Base-by-base conservation (phyloP, 768 basidiomycete genomes). In the Termitomyces sp. region DNA sequence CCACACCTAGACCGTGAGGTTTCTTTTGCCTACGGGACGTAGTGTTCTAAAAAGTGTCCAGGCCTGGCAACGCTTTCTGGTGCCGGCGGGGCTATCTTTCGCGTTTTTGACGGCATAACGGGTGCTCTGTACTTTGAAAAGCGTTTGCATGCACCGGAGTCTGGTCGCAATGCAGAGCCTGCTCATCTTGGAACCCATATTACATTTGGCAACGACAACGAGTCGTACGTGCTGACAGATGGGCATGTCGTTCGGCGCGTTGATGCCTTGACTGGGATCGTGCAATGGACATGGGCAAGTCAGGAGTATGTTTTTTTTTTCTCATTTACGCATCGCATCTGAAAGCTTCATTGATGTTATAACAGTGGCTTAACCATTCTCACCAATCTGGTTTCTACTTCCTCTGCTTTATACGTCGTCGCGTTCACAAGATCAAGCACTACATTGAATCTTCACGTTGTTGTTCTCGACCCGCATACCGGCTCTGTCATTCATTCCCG, bases 41-140 rank as follows among this genome's bases (percentile, higher is more conserved):
- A 26, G 15, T 48, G 11, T 19, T 42, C 38, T 19, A 53, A 44
- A 35, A 38, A 31, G 55, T 35, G 53, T 52, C 58, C 55, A 93
- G 93, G 74, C 38, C 71, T 95, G 41, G 80, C 84, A 33, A 73
- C 87, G 2, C 73, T 96, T 21, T 94, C 94, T 45, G 91, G 92
- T 9, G 77, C 84, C 1, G 84, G 83, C 1, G 90, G 86, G 10
- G 74, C 86, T 3, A 87, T 75, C 2, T 71, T 92, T 19, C 83
- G 93, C 21, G 68, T 82, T 3, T 86, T 94, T 64, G 84, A 92
- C 40, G 69, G 75, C 3, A 63, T 71, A 2, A 84, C 80, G 0
- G 94, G 2, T 68, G 80, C 49, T 74, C 92, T 30, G 45, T 87
- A 3, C 14, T 73, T 84, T 53, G 94, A 98, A 68, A 79, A 74